Evolutionary conservation across 352 stramenopile species (phyloP).

Genomic region (Phytophthora citrophthora): DNA sequence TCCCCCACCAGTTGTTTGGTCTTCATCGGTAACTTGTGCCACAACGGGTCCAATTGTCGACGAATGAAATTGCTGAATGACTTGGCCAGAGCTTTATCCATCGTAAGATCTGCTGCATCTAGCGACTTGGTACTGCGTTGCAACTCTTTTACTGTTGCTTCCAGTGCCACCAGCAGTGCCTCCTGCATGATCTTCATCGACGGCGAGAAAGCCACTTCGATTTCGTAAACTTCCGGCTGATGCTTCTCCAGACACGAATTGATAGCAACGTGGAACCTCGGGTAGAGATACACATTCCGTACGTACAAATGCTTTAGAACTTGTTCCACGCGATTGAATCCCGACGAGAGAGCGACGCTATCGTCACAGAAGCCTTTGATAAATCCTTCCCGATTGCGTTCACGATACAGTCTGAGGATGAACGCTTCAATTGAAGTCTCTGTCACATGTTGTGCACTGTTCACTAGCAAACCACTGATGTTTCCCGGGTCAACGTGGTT

Average conservation of each 20-base stretch:
- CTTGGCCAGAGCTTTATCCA: constrained; percentile 95
- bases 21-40: constrained; percentile 93
- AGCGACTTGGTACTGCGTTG: constrained; percentile 88
- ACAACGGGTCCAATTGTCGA: constrained; percentile 96
- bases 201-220: constrained; percentile 92
- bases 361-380: constrained; percentile 98
- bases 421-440: constrained; percentile 97
- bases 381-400: constrained; percentile 91
- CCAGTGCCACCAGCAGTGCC: constrained; percentile 92
- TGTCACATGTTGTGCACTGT: constrained; percentile 93
- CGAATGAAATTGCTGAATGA: constrained; percentile 69
- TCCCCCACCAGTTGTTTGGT: constrained; percentile 95
- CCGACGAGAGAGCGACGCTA: constrained; percentile 85
- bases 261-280: constrained; percentile 95
- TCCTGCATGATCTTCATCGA: constrained; percentile 95
- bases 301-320: constrained; percentile 95
- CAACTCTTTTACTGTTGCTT: constrained; percentile 94
- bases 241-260: constrained; percentile 83
- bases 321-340: constrained; percentile 96
- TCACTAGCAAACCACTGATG: constrained; percentile 94
- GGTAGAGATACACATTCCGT: constrained; percentile 93
- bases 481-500: constrained; percentile 74
- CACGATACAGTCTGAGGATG: constrained; percentile 95
- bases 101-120: constrained; percentile 84
- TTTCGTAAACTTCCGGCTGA: constrained; percentile 94